Conservation (phyloP, 2,329 filamentous ascomycete species). For the Phoma herbarum region DNA sequence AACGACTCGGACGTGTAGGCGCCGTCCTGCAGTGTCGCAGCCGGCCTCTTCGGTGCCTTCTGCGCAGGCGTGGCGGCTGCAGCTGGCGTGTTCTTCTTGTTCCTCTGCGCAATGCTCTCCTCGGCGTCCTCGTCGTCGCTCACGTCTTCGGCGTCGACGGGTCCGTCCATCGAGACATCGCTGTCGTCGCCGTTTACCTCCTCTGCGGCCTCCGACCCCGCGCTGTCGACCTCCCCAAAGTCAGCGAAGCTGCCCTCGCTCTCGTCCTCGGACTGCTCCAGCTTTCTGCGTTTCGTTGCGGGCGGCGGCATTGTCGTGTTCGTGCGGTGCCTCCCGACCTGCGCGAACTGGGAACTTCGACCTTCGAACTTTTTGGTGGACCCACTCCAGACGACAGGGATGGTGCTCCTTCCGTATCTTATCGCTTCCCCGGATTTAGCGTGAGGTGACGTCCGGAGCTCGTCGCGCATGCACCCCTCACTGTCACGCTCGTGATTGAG, state of each 20-base stretch:
- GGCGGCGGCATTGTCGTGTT: conserved; percentile 46
- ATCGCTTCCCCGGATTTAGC: conserved; percentile 19
- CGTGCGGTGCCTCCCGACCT: conserved; percentile 13
- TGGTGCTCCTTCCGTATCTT: not conserved
- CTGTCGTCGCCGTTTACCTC: conserved; percentile 22
- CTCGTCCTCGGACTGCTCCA: conserved; percentile 51
- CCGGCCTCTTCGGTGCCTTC: conserved; percentile 35
- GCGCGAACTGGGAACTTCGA: conserved; percentile 31
- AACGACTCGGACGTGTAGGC: conserved; percentile 64
- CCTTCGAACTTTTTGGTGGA: conserved; percentile 19
- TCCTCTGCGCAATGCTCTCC: conserved; percentile 23
- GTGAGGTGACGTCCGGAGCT: conserved; percentile 15
- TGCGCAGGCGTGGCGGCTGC: conserved; percentile 14
- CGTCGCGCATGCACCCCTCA: conserved; percentile 22
- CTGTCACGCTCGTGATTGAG: not conserved
- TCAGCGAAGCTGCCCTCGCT: conserved; percentile 39
- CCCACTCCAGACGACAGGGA: conserved; percentile 9
- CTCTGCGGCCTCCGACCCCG: conserved; percentile 25
- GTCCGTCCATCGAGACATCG: conserved; percentile 29
- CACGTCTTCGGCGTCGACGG: conserved; percentile 22
- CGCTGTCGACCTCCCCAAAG: conserved; percentile 29
- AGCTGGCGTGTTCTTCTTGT: conserved; percentile 5
- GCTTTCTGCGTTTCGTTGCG: conserved; percentile 58
- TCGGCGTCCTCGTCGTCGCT: conserved; percentile 32
- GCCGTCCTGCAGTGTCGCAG: conserved; percentile 44